A percentile compares a stretch with the other conserved stretches of the same genome.
Evolutionary conservation across 2,329 filamentous ascomycete species (phyloP).

Genomic region (Scedosporium boydii): DNA sequence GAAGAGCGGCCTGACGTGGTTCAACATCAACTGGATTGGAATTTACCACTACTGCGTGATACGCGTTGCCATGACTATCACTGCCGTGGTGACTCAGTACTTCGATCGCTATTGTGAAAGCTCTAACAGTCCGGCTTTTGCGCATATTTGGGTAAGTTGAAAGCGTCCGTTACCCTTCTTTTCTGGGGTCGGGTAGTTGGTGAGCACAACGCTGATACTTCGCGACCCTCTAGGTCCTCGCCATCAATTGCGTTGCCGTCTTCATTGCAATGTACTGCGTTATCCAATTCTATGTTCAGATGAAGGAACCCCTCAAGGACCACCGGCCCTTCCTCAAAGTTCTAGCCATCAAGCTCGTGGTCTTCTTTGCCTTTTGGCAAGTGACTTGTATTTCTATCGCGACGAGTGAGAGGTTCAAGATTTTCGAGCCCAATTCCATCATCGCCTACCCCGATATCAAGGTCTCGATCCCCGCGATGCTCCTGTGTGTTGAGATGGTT

Average conservation of each 20-base stretch:
- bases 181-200: conserved; percentile 6
- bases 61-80: conserved; percentile 68
- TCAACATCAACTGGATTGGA: conserved; percentile 76
- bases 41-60: conserved; percentile 84
- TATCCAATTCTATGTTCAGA: conserved; percentile 77
- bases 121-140: conserved; percentile 67
- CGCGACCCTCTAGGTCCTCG: conserved; percentile 39
- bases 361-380: conserved; percentile 91
- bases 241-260: conserved; percentile 62
- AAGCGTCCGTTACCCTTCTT: background rate
- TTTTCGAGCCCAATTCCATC: conserved; percentile 49
- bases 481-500: conserved; percentile 80
- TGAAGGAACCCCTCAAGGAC: conserved; percentile 56
- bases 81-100: conserved; percentile 64
- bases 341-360: conserved; percentile 78
- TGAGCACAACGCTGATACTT: background rate
- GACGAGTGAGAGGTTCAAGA: conserved; percentile 46
- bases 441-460: conserved; percentile 66
- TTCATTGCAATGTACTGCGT: conserved; percentile 82
- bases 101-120: conserved; percentile 66
- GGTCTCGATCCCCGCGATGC: conserved; percentile 65
- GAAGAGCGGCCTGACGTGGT: conserved; percentile 76
- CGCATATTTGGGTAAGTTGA: conserved; percentile 67
- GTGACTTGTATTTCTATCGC: conserved; percentile 39
- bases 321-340: conserved; percentile 73